phyloP scores from a whole-genome alignment of 2,329 filamentous ascomycete genomes.

The Sporothrix humicola region DNA sequence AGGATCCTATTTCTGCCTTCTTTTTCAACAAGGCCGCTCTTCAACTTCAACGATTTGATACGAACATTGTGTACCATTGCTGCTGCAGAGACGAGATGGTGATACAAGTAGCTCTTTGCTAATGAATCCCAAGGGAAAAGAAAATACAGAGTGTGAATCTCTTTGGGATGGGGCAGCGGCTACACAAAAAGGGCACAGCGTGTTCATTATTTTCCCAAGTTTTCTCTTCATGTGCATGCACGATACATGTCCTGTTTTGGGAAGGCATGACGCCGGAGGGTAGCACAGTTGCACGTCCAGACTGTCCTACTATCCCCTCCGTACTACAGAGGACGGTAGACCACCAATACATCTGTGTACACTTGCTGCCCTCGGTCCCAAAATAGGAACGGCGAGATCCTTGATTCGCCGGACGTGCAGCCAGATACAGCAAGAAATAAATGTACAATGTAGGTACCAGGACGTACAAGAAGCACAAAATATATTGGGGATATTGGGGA shows the following conservation, averaged over 20 bases:
- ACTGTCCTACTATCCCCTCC: too few relatives aligned
- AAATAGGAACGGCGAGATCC: constrained; percentile 20
- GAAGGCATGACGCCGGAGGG: neutral
- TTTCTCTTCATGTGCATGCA: neutral
- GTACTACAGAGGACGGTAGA: too few relatives aligned
- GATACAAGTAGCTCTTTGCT: neutral
- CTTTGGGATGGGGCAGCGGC: neutral
- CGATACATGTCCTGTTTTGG: neutral
- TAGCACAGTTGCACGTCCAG: neutral
- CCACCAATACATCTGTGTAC: too few relatives aligned
- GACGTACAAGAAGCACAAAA: neutral
- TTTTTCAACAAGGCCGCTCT: too few relatives aligned
- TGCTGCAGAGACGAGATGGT: neutral
- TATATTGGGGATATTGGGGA: neutral
- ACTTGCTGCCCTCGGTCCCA: neutral
- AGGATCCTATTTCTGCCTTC: too few relatives aligned
- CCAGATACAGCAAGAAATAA: neutral
- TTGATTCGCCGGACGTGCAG: constrained; percentile 4
- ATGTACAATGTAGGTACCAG: too few relatives aligned
- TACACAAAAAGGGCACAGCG: neutral
- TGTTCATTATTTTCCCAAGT: neutral
- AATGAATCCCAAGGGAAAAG: neutral
- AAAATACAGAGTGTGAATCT: neutral
- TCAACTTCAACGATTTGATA: neutral
- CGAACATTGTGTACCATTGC: neutral